These are phyloP conservation scores for Paraconiothyrium sp. DNA, from an alignment of 2,329 filamentous ascomycete species.

Conservation along the genomic window DNA sequence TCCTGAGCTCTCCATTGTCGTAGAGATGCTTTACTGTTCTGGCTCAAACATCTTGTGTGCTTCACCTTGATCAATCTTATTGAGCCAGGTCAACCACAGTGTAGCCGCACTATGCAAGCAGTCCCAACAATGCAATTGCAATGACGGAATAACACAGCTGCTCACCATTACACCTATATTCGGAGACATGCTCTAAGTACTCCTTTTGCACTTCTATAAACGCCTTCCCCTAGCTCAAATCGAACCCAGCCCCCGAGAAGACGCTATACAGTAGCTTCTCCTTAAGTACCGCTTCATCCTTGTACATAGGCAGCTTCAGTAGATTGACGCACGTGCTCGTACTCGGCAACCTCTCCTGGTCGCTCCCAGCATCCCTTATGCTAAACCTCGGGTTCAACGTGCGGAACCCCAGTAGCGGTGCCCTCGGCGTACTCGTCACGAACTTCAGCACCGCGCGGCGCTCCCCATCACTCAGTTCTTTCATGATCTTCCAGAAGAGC, in stretches of 20 bases:
- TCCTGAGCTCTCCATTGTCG: background rate
- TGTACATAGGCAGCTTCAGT: slow-evolving; percentile 88
- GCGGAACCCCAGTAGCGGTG: slow-evolving; percentile 87
- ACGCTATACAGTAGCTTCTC: slow-evolving; percentile 90
- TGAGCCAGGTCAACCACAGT: too few relatives aligned
- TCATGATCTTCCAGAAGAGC: slow-evolving; percentile 93
- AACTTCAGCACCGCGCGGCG: slow-evolving; percentile 91
- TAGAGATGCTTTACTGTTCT: too few relatives aligned
- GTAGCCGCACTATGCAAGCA: too few relatives aligned
- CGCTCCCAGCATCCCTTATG: slow-evolving; percentile 82
- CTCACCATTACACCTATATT: too few relatives aligned
- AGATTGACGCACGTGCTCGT: slow-evolving; percentile 97
- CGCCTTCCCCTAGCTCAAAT: slow-evolving; percentile 56
- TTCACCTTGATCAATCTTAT: too few relatives aligned
- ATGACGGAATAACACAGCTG: too few relatives aligned
- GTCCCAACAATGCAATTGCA: too few relatives aligned
- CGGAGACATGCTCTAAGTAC: too few relatives aligned
- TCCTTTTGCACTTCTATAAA: too few relatives aligned
- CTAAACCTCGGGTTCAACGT: slow-evolving; percentile 87
- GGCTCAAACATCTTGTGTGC: too few relatives aligned
- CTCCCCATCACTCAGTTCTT: slow-evolving; percentile 76
- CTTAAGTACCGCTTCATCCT: slow-evolving; percentile 69
- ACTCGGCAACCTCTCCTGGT: slow-evolving; percentile 83
- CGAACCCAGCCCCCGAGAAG: slow-evolving; percentile 90
- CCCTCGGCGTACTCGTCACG: slow-evolving; percentile 90